Conservation (phyloP, 2,329 filamentous ascomycete species). For the Aspergillus sojae region DNA sequence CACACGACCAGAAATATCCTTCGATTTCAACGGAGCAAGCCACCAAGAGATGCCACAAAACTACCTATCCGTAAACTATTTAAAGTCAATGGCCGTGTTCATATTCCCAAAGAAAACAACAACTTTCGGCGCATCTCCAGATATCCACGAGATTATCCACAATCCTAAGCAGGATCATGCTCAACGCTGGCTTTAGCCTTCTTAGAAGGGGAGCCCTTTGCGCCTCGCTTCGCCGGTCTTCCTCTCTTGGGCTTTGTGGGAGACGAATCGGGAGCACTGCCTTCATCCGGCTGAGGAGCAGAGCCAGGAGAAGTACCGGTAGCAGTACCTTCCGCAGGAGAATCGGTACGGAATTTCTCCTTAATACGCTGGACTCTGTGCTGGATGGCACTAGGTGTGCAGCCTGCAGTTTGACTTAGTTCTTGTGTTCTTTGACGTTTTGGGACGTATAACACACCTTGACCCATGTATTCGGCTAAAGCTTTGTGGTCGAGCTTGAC, state of each 20-base stretch:
- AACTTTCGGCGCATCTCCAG: not conserved
- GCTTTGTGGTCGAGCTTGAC: conserved; percentile 23
- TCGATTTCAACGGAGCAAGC: not conserved
- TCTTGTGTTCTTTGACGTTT: not conserved
- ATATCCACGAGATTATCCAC: not conserved
- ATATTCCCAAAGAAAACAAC: not conserved
- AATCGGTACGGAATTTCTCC: conserved; percentile 10
- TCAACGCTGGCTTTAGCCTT: not conserved
- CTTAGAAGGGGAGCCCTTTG: conserved; percentile 3
- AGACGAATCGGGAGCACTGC: not conserved
- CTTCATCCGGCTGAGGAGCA: not conserved
- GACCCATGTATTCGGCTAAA: conserved; percentile 27
- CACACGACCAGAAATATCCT: not conserved
- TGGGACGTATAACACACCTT: conserved; percentile 15
- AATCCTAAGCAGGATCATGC: not conserved
- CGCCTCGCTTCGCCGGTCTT: not conserved
- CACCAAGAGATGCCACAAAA: not conserved
- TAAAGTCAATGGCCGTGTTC: not conserved
- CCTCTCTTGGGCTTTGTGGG: conserved; percentile 13
- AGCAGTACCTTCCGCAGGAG: not conserved
- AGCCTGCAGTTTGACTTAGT: conserved; percentile 17
- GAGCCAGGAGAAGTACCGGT: not conserved
- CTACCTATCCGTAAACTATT: not conserved
- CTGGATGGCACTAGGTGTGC: conserved; percentile 26
- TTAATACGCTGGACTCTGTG: conserved; percentile 27